Evolutionary conservation across 2,329 filamentous ascomycete species (phyloP), one percentile per base, ranked within the genome.

Genomic region (Sporothrix curviconia): DNA sequence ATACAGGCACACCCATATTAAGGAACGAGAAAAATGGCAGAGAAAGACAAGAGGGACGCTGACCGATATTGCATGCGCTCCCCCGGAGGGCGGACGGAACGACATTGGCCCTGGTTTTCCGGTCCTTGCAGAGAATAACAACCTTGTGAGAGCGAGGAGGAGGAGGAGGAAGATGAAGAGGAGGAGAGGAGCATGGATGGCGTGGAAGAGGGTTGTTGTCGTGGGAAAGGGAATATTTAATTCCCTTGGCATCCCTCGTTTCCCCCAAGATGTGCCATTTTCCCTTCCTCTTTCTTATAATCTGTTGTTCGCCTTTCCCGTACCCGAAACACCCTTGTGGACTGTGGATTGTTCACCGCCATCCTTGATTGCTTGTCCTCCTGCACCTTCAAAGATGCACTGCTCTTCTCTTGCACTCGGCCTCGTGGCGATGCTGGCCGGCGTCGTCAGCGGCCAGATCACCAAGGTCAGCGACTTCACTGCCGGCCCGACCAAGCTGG

Each of bases 381-480:
- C n/a, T n/a, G n/a, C n/a, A n/a, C n/a, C n/a, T n/a, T n/a, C n/a
- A n/a, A n/a, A n/a, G n/a, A n/a, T n/a, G n/a, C n/a, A n/a, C n/a
- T n/a, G n/a, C 24, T 24, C 51, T 34, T 25, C 56, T 39, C 37
- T 47, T 15, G 40, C 30, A 32, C 11, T 54, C 40, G 56, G 56
- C 32, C 40, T 53, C 19, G 36, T 54, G 42, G 42, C 56, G 43
- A 43, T 34, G 22, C 63, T 69, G 36, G 64, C 64, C 49, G 57
- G 65, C 17, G 22, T 67, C 42, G 67, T 63, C 63, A 66, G 57
- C 42, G 42, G 50, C 59, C 68, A 71, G 57, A 40, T 69, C 46
- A 65, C 60, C 30, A 64, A 67, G 56, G 68, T 70, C 60, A 67
- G 56, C 39, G 66, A 67, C 63, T 71, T 71, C 64, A 67, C 51